phyloP scores from a whole-genome alignment of 768 basidiomycete genomes.

The Multifurca ochricompacta region DNA sequence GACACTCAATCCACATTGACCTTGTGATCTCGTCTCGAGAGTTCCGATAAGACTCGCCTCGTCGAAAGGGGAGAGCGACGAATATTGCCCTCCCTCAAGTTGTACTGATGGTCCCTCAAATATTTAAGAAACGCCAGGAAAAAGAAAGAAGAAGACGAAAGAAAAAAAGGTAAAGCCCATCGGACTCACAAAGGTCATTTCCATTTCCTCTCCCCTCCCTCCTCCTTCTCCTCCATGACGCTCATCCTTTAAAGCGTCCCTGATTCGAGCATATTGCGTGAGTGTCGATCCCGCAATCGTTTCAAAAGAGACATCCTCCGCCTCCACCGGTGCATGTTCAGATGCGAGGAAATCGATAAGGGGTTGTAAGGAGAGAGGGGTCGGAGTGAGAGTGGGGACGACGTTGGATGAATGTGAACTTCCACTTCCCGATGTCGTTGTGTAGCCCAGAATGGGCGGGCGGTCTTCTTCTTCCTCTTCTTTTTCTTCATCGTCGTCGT shows the following conservation, averaged over 20 bases:
- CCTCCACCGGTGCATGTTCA: constrained; percentile 10
- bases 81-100: constrained; percentile 16
- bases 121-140: too few relatives aligned
- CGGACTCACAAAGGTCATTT: constrained; percentile 18
- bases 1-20: not conserved
- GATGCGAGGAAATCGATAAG: constrained; percentile 14
- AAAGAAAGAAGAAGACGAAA: too few relatives aligned
- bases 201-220: too few relatives aligned
- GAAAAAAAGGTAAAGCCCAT: too few relatives aligned
- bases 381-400: too few relatives aligned
- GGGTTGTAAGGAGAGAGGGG: constrained; percentile 14
- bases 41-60: not conserved
- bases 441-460: too few relatives aligned
- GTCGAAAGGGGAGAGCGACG: constrained; percentile 15
- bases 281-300: not conserved
- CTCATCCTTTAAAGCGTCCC: constrained; percentile 13
- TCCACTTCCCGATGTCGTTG: not conserved
- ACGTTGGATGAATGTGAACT: too few relatives aligned
- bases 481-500: too few relatives aligned
- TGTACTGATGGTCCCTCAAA: not conserved
- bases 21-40: constrained; percentile 5
- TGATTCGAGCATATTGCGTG: not conserved
- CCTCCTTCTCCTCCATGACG: constrained; percentile 7
- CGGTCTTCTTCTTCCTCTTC: too few relatives aligned
- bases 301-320: constrained; percentile 14